These are phyloP conservation scores for Nitzschia sp. DNA, from an alignment of 108 stramenopile species.

Conservation along the genomic window DNA sequence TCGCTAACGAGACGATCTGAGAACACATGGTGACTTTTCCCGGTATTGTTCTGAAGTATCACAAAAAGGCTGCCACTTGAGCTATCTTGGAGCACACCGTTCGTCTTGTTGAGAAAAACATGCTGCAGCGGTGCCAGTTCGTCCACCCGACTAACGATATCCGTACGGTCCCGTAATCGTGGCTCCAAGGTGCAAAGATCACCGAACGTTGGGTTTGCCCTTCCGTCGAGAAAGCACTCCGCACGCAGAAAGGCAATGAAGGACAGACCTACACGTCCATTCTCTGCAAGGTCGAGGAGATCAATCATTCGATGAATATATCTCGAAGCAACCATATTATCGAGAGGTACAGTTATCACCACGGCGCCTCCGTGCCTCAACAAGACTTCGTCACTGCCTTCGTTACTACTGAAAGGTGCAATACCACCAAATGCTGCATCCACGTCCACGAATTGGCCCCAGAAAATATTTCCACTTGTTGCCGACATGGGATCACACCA, in stretches of 20 bases:
- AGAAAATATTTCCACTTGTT: slow-evolving; percentile 60
- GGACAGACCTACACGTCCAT: slow-evolving; percentile 55
- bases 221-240: slow-evolving; percentile 63
- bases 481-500: slow-evolving; percentile 70
- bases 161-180: slow-evolving; percentile 53
- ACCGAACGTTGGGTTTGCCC: slow-evolving; percentile 38
- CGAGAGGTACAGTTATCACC: slow-evolving; percentile 61
- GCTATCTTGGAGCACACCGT: slow-evolving; percentile 20
- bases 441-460: slow-evolving; percentile 74
- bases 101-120: slow-evolving; percentile 33
- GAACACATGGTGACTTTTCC: slow-evolving; percentile 36
- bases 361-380: slow-evolving; percentile 54
- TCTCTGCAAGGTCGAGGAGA: slow-evolving; percentile 45
- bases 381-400: slow-evolving; percentile 46
- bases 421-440: slow-evolving; percentile 75
- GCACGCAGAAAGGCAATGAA: slow-evolving; percentile 66
- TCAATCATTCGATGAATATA: slow-evolving; percentile 68
- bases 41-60: slow-evolving; percentile 66
- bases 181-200: slow-evolving; percentile 67
- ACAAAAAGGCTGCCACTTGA: slow-evolving; percentile 62
- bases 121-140: slow-evolving; percentile 60
- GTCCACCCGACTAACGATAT: slow-evolving; percentile 51
- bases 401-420: slow-evolving; percentile 63
- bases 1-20: slow-evolving; percentile 41
- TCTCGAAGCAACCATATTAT: slow-evolving; percentile 71